A percentile compares a stretch with the other conserved stretches of the same genome.
Evolutionary conservation across 2,329 filamentous ascomycete species (phyloP).

Genomic region (Aspergillus fumigatiaffinis): DNA sequence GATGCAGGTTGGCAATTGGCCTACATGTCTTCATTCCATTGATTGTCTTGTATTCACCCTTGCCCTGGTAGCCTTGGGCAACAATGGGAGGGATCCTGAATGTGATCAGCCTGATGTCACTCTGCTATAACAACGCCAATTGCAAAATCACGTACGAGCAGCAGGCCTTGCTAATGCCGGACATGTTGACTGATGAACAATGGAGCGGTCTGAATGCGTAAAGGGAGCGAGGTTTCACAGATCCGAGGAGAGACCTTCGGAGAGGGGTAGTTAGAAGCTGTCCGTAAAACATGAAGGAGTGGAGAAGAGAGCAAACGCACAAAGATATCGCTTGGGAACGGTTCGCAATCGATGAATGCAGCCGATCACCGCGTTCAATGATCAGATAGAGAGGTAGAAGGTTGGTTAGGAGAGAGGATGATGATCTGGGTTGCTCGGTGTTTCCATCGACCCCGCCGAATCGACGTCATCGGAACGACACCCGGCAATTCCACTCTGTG

Average conservation of each 20-base stretch:
- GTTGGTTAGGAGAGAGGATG: neutral
- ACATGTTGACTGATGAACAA: conserved; percentile 29
- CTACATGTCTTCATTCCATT: conserved; percentile 60
- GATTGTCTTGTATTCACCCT: conserved; percentile 57
- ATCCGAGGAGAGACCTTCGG: conserved; percentile 17
- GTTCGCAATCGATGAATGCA: neutral
- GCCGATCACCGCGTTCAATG: neutral
- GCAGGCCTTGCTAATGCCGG: conserved; percentile 43
- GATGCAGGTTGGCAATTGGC: conserved; percentile 13
- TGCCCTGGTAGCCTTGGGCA: conserved; percentile 49
- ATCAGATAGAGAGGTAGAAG: neutral
- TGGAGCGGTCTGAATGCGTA: conserved; percentile 14
- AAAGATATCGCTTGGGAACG: neutral
- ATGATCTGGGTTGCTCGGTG: neutral
- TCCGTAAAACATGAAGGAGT: conserved; percentile 12
- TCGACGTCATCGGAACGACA: conserved; percentile 20
- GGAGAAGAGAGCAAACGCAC: neutral
- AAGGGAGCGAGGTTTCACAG: conserved; percentile 7
- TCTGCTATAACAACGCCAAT: neutral
- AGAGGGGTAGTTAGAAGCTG: conserved; percentile 23
- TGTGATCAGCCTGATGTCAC: neutral
- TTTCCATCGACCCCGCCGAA: conserved; percentile 10
- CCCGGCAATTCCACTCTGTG: conserved; percentile 6
- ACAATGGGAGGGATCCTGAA: conserved; percentile 41
- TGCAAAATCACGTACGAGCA: conserved; percentile 36